A percentile compares a stretch with the other conserved stretches of the same genome.
These are phyloP conservation scores for Rhododendron mucronatum DNA, from an alignment of 148 eudicot species.

Conservation along the genomic window DNA sequence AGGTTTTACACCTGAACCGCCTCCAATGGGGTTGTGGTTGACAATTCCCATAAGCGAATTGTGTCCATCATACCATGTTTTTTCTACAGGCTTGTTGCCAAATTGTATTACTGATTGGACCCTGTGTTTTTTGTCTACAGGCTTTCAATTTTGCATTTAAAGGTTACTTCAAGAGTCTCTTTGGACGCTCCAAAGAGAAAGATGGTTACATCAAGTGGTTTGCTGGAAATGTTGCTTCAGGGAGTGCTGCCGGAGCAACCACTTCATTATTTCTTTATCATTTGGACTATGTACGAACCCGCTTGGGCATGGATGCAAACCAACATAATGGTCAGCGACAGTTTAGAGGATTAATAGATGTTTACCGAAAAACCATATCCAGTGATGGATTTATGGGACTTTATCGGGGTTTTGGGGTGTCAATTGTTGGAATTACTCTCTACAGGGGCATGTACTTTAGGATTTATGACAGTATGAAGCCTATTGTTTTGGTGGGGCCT, in stretches of 20 bases:
- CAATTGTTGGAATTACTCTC: conserved; percentile 89
- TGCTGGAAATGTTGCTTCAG: conserved; percentile 92
- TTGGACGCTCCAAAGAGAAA: conserved; percentile 79
- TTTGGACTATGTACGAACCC: conserved; percentile 90
- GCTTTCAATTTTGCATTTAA: conserved; percentile 98
- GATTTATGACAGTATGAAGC: conserved; percentile 90
- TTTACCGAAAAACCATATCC: conserved; percentile 71
- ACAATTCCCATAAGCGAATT: background rate
- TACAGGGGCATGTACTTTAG: conserved; percentile 98
- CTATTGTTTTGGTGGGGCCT: conserved; percentile 73
- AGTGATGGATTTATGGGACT: conserved; percentile 83
- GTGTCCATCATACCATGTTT: background rate
- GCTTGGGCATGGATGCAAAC: conserved; percentile 69
- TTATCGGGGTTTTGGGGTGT: conserved; percentile 90
- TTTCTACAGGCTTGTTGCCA: background rate
- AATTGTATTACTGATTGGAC: conserved; percentile 11
- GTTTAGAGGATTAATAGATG: conserved; percentile 77
- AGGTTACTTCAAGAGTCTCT: conserved; percentile 79
- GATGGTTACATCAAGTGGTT: conserved; percentile 95
- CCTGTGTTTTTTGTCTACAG: conserved; percentile 35
- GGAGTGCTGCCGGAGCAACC: conserved; percentile 98
- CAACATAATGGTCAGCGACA: conserved; percentile 47
- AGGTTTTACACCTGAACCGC: background rate
- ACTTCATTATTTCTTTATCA: conserved; percentile 90
- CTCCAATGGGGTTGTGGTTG: background rate